phyloP scores from a whole-genome alignment of 2,329 filamentous ascomycete genomes.

The Niveomyces coronatus region DNA sequence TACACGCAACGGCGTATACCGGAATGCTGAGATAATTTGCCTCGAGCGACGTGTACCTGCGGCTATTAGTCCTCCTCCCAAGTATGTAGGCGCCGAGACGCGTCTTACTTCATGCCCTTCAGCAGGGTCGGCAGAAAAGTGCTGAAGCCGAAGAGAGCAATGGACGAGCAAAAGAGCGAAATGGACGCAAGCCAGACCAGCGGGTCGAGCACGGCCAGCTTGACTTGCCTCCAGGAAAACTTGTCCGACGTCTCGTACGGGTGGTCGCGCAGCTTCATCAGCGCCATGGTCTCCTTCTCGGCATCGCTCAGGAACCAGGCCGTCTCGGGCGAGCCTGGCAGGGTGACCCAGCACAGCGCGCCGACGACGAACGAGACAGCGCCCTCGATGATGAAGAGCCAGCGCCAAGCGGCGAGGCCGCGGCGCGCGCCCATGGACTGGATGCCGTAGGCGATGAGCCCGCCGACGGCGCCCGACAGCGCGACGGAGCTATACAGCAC shows the following conservation, averaged over 20 bases:
- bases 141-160: constrained; percentile 25
- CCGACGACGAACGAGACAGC: constrained; percentile 22
- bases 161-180: constrained; percentile 19
- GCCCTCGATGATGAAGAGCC: constrained; percentile 39
- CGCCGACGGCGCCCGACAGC: constrained; percentile 21
- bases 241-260: constrained; percentile 14
- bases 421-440: constrained; percentile 32
- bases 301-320: constrained; percentile 33
- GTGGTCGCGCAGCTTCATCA: constrained; percentile 17
- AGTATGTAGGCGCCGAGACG: too few species aligned
- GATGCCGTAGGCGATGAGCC: constrained; percentile 19
- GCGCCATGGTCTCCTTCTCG: constrained; percentile 23
- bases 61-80: too few species aligned
- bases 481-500: constrained; percentile 22
- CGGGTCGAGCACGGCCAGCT: constrained; percentile 15
- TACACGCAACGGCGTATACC: constrained; percentile 21
- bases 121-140: constrained; percentile 27
- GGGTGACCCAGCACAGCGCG: constrained; percentile 25
- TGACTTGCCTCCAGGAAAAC: constrained; percentile 16
- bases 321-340: constrained; percentile 33
- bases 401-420: constrained; percentile 39
- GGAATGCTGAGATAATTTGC: constrained; percentile 26
- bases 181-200: constrained; percentile 23
- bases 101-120: constrained; percentile 23
- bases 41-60: constrained; percentile 15